These are phyloP conservation scores for Piper betle DNA, from an alignment of 164 flowering plant species.

Conservation along the genomic window DNA sequence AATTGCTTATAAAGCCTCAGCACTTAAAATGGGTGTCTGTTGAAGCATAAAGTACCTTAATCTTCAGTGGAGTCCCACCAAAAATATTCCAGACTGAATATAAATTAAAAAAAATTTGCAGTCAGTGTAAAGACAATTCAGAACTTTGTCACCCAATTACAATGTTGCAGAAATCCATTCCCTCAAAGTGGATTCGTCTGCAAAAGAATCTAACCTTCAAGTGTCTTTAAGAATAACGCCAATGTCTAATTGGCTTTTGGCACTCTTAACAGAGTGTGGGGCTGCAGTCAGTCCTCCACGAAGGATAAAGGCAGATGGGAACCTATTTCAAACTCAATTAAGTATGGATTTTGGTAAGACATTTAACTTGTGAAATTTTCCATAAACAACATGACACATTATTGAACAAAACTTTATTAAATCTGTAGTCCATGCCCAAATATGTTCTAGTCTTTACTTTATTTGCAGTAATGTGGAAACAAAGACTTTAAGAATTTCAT, in stretches of 20 bases:
- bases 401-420: too few relatives aligned
- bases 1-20: neutral
- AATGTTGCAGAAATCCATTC: neutral
- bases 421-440: too few relatives aligned
- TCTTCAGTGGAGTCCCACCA: constrained; percentile 6
- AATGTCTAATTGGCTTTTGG: constrained; percentile 6
- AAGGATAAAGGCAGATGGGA: constrained; percentile 10
- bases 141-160: neutral
- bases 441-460: too few relatives aligned
- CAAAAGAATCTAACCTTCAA: constrained; percentile 4
- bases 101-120: neutral
- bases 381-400: neutral
- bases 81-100: constrained; percentile 12
- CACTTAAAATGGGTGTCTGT: neutral
- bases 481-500: too few relatives aligned
- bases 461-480: too few relatives aligned
- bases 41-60: constrained; percentile 8
- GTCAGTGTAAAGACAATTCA: neutral
- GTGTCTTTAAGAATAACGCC: constrained; percentile 3
- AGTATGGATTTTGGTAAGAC: neutral
- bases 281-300: constrained; percentile 11
- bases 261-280: constrained; percentile 5
- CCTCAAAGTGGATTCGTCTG: neutral
- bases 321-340: constrained; percentile 3
- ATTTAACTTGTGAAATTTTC: neutral